Evolutionary conservation across 2,329 filamentous ascomycete genomes (phyloP), one percentile per base, ranked within the genome.

Genomic region (Dothideomycetes sp.): DNA sequence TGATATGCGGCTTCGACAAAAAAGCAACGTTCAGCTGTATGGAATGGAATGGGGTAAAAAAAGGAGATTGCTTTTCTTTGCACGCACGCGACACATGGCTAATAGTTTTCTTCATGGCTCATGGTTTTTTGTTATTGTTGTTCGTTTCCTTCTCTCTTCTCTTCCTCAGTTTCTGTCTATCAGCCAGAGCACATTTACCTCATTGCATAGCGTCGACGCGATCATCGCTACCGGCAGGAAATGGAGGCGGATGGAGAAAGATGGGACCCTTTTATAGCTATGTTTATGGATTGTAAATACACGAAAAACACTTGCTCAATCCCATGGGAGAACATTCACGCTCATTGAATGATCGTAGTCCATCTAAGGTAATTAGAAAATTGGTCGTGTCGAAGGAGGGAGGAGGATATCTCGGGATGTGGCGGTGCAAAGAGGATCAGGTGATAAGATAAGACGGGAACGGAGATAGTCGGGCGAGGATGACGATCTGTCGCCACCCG

Each of bases 1-100:
- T 39, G 36, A n/a, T n/a, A n/a, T n/a, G n/a, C n/a, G n/a, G n/a
- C 36, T 39, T 38, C 28, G 31, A 19, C 19, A 39, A 39, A n/a
- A n/a, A 39, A 31, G 36, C 36, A 39, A 39, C 36, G 27, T 39
- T 33, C 20, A 32, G 37, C 37, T 40, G 37, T 29, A 40, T 20
- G 22, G n/a, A 22, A 33, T 33, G 37, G 37, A 22, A 29, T n/a
- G 8, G 37, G 37, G 37, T n/a, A n/a, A n/a, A n/a, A 33, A 29
- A 33, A 13, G 16, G 17, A 16, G 33, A 16, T 17, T 39, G 19
- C 24, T 28, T 39, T 32, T 32, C 36, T 39, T 25, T 40, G 20
- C 37, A 33, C 37, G 16, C 32, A 20, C n/a, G 16, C 29, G 37
- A 40, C 29, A n/a, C n/a, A 33, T 40, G 37, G 28, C 27, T 33